These are phyloP conservation scores for Apophysomyces ossiformis DNA, from an alignment of 371 early-diverging fungal genomes.

Conservation along the genomic window DNA sequence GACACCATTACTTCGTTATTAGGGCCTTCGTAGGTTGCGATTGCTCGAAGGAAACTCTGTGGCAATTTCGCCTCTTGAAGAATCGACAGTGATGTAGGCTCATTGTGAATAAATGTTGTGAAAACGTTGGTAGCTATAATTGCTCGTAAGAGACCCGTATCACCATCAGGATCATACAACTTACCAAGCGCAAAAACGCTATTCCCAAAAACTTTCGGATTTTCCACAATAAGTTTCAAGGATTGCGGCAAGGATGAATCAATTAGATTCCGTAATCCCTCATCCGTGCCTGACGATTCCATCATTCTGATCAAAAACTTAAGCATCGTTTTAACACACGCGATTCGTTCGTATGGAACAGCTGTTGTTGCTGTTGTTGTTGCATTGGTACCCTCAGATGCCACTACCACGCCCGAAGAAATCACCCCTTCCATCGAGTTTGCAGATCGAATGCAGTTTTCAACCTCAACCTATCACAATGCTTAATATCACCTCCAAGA, in stretches of 20 bases:
- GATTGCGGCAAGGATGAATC: constrained; percentile 88
- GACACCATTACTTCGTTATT: constrained; percentile 79
- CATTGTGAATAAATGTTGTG: constrained; percentile 96
- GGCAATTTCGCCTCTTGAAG: constrained; percentile 91
- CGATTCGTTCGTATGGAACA: constrained; percentile 57
- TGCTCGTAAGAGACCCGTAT: not conserved
- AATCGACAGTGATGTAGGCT: constrained; percentile 91
- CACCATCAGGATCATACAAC: constrained; percentile 30
- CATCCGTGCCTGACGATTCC: constrained; percentile 88
- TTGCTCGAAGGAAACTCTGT: constrained; percentile 76
- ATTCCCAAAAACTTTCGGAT: constrained; percentile 76
- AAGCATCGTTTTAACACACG: constrained; percentile 85
- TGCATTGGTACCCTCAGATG: constrained; percentile 3
- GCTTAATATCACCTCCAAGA: not conserved
- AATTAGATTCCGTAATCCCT: constrained; percentile 91
- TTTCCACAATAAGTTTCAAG: constrained; percentile 71
- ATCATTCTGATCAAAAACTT: constrained; percentile 92
- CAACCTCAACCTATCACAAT: constrained; percentile 52
- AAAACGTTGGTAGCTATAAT: constrained; percentile 82
- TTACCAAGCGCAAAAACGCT: constrained; percentile 72
- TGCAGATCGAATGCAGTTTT: constrained; percentile 41
- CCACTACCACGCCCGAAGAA: not conserved
- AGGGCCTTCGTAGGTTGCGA: constrained; percentile 68
- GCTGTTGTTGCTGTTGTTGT: constrained; percentile 27
- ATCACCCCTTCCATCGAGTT: constrained; percentile 42